Conservation (phyloP, 2,329 filamentous ascomycete genomes). For the Monosporascus sp. region DNA sequence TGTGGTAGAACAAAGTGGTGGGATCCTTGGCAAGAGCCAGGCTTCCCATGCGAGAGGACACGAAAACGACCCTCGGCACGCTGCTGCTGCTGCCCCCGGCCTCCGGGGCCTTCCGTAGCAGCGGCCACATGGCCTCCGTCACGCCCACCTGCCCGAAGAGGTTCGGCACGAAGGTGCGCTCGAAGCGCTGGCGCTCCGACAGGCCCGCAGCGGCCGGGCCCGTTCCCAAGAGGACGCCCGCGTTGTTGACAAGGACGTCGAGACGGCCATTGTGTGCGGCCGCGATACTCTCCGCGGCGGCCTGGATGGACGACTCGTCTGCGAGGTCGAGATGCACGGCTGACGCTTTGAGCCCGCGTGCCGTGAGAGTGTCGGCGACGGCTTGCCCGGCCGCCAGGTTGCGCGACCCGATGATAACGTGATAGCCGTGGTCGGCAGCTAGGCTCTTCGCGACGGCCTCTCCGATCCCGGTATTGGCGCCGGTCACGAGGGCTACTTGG, state of each 20-base stretch:
- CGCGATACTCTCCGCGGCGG: constrained; percentile 16
- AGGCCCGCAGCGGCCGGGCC: constrained; percentile 1
- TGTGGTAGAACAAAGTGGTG: constrained; percentile 16
- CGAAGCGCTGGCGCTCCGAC: constrained; percentile 28
- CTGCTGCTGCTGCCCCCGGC: not conserved
- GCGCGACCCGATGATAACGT: constrained; percentile 7
- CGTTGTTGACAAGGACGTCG: constrained; percentile 32
- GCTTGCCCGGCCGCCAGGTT: constrained; percentile 1
- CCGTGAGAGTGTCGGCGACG: not conserved
- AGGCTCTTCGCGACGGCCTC: constrained; percentile 3
- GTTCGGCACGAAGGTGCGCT: constrained; percentile 33
- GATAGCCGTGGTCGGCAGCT: constrained; percentile 3
- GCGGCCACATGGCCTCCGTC: constrained; percentile 22
- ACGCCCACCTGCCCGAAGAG: constrained; percentile 25
- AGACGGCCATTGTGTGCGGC: constrained; percentile 19
- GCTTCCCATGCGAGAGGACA: constrained; percentile 31
- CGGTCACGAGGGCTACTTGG: constrained; percentile 6
- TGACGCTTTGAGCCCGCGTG: not conserved
- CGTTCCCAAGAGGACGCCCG: constrained; percentile 24
- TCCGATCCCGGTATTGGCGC: constrained; percentile 6
- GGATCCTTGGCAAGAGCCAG: constrained; percentile 23
- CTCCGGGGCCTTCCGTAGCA: constrained; percentile 19
- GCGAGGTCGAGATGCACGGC: constrained; percentile 6
- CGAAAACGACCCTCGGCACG: constrained; percentile 32
- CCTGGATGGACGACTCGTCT: constrained; percentile 18